Percentiles rank a stretch among this genome's conserved stretches.
phyloP scores from a whole-genome alignment of 768 basidiomycete species.

The Mrakia hoshinonis region DNA sequence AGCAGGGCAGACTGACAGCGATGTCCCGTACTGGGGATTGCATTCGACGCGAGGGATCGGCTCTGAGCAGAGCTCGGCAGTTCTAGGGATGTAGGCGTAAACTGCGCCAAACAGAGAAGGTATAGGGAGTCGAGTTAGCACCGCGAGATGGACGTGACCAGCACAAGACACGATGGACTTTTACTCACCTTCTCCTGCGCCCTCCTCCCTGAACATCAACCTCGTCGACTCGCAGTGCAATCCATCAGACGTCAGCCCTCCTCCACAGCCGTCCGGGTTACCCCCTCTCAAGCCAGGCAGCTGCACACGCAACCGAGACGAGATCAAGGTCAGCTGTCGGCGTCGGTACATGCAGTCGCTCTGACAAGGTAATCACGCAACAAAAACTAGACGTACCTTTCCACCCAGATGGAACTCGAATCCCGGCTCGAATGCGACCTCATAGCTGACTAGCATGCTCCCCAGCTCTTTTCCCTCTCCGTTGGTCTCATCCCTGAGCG shows the following conservation, averaged over 20 bases:
- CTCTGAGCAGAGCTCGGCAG: conserved; percentile 4
- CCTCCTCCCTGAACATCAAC: conserved; percentile 64
- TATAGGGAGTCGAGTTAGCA: not conserved
- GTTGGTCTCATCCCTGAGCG: conserved; percentile 45
- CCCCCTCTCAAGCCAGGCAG: conserved; percentile 69
- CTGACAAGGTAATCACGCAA: no score
- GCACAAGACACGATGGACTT: not conserved
- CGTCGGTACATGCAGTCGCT: no score
- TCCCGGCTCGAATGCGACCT: conserved; percentile 57
- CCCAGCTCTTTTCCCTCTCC: conserved; percentile 57
- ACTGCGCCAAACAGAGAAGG: not conserved
- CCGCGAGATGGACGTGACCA: not conserved
- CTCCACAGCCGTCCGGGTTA: conserved; percentile 58
- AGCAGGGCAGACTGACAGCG: not conserved
- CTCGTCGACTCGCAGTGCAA: conserved; percentile 63
- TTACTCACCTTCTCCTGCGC: conserved; percentile 57
- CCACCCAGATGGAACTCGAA: conserved; percentile 67
- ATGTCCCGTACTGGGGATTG: conserved; percentile 42
- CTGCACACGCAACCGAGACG: not conserved
- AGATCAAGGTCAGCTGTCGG: not conserved
- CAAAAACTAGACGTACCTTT: conserved; percentile 39
- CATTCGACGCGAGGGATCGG: not conserved
- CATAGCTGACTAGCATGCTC: conserved; percentile 64
- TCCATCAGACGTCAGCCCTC: conserved; percentile 57
- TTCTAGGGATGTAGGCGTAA: conserved; percentile 8